Evolutionary conservation across 2,329 filamentous ascomycete species (phyloP), one percentile per base, ranked within the genome.

Genomic region (Diaporthe capsici): DNA sequence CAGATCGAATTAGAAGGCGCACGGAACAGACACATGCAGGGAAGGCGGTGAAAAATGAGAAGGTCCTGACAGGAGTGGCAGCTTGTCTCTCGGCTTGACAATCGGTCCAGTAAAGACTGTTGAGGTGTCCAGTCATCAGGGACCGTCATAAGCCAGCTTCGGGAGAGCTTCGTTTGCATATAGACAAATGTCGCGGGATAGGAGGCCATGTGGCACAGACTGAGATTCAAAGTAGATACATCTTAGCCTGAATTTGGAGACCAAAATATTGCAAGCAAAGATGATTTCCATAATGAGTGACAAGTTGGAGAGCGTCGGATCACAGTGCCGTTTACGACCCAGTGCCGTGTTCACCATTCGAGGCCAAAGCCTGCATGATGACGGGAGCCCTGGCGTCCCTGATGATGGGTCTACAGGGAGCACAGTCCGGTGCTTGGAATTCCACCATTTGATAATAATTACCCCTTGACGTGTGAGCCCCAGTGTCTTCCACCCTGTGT

Each of bases 1-100:
- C 47, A 13, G 49, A 22, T 70, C n/a, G 65, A 55, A 20, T 70
- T 70, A 28, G 4, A 55, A 25, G 63, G 34, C 49, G 49, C n/a
- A 55, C 47, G n/a, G 65, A 17, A 42, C 3, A 51, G 15, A n/a
- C 22, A 28, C 20, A 28, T 39, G 8, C 12, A 47, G 15, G 15
- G 13, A 15, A 13, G 5, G 42, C 17, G 25, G 8, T 10, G 12
- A 25, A n/a, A 37, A 37, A 3, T 22, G 47, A 13, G 63, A 37
- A 22, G 39, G n/a, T 6, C 39, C n/a, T 7, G 15, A 22, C 25
- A 20, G 7, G 58, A 42, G 22, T 44, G 1, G 9, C 37, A n/a
- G 9, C 4, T 9, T 31, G 13, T 47, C 25, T 25, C 10, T 65
- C 53, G 13, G 53, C 13, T 55, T 7, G 25, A 4, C 7, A 13